These are phyloP conservation scores for Thalassiosira allenii DNA, from an alignment of 352 stramenopile species.

Conservation along the genomic window DNA sequence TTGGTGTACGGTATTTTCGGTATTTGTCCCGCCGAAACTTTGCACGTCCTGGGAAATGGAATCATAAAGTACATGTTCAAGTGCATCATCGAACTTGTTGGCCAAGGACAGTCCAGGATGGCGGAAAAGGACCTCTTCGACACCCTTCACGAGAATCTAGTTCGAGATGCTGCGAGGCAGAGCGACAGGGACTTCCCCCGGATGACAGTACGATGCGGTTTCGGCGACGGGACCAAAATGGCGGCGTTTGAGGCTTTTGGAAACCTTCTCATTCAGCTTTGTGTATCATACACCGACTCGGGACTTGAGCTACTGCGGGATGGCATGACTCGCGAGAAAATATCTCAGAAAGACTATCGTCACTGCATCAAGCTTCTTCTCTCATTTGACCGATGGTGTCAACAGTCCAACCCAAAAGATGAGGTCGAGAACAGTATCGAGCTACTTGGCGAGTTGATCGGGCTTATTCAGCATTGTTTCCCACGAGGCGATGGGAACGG, in stretches of 20 bases:
- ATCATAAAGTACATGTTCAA: not conserved
- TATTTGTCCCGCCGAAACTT: not conserved
- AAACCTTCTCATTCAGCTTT: not conserved
- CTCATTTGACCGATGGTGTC: not conserved
- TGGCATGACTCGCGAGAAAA: too few species aligned
- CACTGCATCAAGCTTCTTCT: not conserved
- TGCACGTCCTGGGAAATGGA: not conserved
- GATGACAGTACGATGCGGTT: not conserved
- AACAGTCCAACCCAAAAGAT: not conserved
- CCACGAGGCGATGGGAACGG: not conserved
- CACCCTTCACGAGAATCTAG: too few species aligned
- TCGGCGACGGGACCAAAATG: not conserved
- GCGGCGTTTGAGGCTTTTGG: not conserved
- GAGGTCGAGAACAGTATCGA: not conserved
- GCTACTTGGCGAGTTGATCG: not conserved
- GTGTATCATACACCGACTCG: not conserved
- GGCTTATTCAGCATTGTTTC: not conserved
- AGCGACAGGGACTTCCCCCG: not conserved
- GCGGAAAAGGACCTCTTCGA: not conserved
- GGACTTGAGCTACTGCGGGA: not conserved
- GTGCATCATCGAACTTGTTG: not conserved
- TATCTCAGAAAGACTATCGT: not conserved
- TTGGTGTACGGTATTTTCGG: not conserved
- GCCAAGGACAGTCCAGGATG: not conserved
- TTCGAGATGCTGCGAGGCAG: not conserved